phyloP scores from a whole-genome alignment of 2,329 filamentous ascomycete species.

The Colletotrichum cordylinicola region DNA sequence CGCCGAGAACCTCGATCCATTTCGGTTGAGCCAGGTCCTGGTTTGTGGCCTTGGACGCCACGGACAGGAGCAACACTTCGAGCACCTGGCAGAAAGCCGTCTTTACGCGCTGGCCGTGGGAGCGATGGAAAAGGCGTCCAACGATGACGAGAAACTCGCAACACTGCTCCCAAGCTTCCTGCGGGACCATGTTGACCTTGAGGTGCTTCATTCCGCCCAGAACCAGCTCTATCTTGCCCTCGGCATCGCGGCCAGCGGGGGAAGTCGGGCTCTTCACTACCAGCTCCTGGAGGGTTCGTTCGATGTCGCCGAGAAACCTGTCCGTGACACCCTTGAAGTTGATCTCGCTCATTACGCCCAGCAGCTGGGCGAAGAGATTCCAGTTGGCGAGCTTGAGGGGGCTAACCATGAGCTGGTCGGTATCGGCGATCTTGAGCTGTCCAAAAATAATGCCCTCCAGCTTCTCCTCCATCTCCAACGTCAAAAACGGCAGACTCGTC shows the following conservation, averaged over 20 bases:
- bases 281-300: slow-evolving; percentile 77
- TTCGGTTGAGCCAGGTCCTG: slow-evolving; percentile 80
- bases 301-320: slow-evolving; percentile 83
- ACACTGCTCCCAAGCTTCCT: slow-evolving; percentile 81
- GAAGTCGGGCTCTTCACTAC: slow-evolving; percentile 69
- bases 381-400: slow-evolving; percentile 91
- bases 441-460: slow-evolving; percentile 95
- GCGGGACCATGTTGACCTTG: slow-evolving; percentile 74
- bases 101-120: slow-evolving; percentile 89
- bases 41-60: slow-evolving; percentile 79
- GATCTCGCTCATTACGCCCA: slow-evolving; percentile 95
- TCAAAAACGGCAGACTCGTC: slow-evolving; percentile 82
- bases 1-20: slow-evolving; percentile 86
- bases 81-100: slow-evolving; percentile 93
- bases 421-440: slow-evolving; percentile 89
- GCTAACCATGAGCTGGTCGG: slow-evolving; percentile 78
- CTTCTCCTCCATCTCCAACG: slow-evolving; percentile 90
- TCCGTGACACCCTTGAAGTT: slow-evolving; percentile 86
- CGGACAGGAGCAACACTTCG: slow-evolving; percentile 83
- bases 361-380: slow-evolving; percentile 89
- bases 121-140: slow-evolving; percentile 81
- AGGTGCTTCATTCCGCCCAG: slow-evolving; percentile 92
- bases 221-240: slow-evolving; percentile 85
- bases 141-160: slow-evolving; percentile 88
- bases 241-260: slow-evolving; percentile 66